Base-by-base conservation (phyloP, 23 red algal species). In the Gracilaria gracilis region DNA sequence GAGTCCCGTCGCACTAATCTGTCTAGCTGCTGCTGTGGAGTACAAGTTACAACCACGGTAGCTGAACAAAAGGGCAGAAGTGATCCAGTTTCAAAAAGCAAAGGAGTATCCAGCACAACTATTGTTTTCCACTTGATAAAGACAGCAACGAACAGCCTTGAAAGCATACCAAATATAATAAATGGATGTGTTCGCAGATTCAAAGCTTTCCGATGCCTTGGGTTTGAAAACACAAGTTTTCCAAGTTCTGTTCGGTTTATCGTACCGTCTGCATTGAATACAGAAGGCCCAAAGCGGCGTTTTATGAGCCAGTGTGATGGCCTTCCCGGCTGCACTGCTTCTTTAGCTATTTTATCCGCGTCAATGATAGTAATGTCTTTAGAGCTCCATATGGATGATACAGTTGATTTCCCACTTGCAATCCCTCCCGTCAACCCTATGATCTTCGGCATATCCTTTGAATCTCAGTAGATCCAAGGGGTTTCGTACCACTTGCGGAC, bases 351-450 rank as follows among this genome's bases (percentile, higher is more conserved):
- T 40, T 37, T 80, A 28, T 99, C 97, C 9, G 97, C 97, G 51
- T 99, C 97, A 84, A 99, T 92, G 6, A 99, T 80, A 29, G 53
- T 74, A 5, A 64, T 76, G 71, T 59, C 81, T 38, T 47, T 44
- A 21, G 76, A 42, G 5, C 88, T 48, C 85, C 94, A 93, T 47
- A 87, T 65, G 29, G 72, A 16, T 20, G 93, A 67, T 15, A 95
- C 97, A 13, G 90, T 89, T 29, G 89, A 91, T 48, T 99, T 99
- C 37, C 97, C 97, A 29, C 64, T 95, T 23, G 93, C 97, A 79
- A 99, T 96, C 23, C 94, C 85, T 20, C 97, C 97, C 23, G 97
- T 99, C 33, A 99, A 80, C 0, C 97, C 97, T 20, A 96, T 48
- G 2, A 98, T 80, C 5, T 61, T 59, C n/a, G 95, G 91, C 95